Base-by-base conservation (phyloP, 495 filamentous ascomycete species). In the Cetradonia linearis region DNA sequence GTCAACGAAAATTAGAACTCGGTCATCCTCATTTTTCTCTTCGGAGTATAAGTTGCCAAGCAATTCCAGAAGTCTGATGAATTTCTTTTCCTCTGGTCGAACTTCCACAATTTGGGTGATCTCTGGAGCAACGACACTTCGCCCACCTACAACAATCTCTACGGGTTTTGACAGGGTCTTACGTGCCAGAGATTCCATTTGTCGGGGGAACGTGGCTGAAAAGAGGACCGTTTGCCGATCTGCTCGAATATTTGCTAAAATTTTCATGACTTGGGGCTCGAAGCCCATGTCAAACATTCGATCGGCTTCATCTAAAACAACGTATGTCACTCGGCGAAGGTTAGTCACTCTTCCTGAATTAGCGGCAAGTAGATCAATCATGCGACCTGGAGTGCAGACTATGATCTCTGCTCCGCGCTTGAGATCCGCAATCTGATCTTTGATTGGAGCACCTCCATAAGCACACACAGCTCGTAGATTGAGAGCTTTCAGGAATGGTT, bases 231-330 rank as follows among this genome's bases (percentile, higher is more conserved):
- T 95, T 70, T 99, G 94, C 18, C 88, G 84, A 67, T 96, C 85
- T 0, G 93, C 91, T 47, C 94, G 85, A 62, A 95, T 86, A 67
- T 93, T 95, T 62, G 79, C 81, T 66, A 97, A 81, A 59, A 99
- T 91, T 71, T 95, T 96, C 87, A 92, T 93, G 50, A 99, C 90
- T 67, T 97, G 94, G 1, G 92, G 92, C 71, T 96, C 92, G 62
- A 99, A 97, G 6, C 94, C 94, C 94, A 99, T 96, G 70, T 99
- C 94, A 66, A 96, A 97, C 94, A 99, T 99, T 48, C 94, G 85
- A 67, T 99, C 94, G 23, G 94, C 94, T 71, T 99, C 94, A 67
- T 99, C 94, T 37, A 99, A 80, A 18, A 97, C 93, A 18, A 95
- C 78, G 66, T 96, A 97, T 0, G 89, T 95, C 38, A 95, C 88